Conservation (phyloP, 768 basidiomycete species). For the Xerocomus brunneocitrinus region DNA sequence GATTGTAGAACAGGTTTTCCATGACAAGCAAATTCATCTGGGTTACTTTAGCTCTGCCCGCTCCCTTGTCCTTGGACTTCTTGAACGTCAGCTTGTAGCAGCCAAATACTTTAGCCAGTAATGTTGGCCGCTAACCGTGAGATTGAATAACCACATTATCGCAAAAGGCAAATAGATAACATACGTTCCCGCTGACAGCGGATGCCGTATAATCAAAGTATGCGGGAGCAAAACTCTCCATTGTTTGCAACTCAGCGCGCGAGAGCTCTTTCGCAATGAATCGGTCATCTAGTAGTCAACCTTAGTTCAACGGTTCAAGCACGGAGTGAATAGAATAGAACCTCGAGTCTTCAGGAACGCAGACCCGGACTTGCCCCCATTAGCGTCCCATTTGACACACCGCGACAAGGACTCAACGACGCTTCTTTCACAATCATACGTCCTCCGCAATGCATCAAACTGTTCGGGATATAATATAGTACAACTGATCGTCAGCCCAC, state of each 20-base stretch:
- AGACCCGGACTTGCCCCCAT: conserved; percentile 94
- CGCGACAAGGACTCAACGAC: conserved; percentile 91
- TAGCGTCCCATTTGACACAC: conserved; percentile 94
- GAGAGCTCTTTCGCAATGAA: conserved; percentile 98
- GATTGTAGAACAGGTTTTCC: conserved; percentile 96
- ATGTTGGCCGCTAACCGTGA: conserved; percentile 71
- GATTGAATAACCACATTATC: conserved; percentile 4
- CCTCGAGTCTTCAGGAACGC: conserved; percentile 95
- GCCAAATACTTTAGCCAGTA: conserved; percentile 94
- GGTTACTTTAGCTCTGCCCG: conserved; percentile 67
- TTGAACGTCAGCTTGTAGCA: conserved; percentile 92
- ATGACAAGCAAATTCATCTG: conserved; percentile 96
- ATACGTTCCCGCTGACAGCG: conserved; percentile 78
- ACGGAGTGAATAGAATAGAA: conserved; percentile 29
- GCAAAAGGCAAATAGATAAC: conserved; percentile 23
- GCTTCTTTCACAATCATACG: conserved; percentile 90
- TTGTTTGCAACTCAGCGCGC: conserved; percentile 82
- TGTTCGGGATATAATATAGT: conserved; percentile 95
- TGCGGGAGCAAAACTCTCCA: conserved; percentile 94
- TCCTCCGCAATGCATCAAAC: conserved; percentile 88
- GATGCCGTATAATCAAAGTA: conserved; percentile 99
- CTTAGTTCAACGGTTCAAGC: not conserved
- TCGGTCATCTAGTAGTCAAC: conserved; percentile 69
- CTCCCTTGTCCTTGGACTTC: conserved; percentile 64
- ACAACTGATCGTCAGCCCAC: conserved; percentile 86